Evolutionary conservation across 805 yeast genomes (phyloP), one percentile per base, ranked within the genome.

Genomic region (Ogataea sp.): DNA sequence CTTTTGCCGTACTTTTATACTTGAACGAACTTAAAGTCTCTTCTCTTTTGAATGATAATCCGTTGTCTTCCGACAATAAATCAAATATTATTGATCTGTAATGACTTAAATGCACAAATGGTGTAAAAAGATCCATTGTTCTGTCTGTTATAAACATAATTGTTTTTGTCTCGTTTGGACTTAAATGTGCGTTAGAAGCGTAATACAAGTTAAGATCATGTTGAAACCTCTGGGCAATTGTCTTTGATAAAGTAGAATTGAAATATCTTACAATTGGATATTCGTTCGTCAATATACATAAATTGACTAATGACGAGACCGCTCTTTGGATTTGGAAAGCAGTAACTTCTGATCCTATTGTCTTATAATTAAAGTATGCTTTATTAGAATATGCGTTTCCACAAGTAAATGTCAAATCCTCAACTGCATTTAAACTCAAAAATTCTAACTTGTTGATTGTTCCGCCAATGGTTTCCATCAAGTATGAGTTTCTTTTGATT

Each of bases 31-130:
- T 21, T 4, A 23, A n/a, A 16, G n/a, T 23, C n/a, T 36, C 20
- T 29, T 9, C 24, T 20, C 38, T 36, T 14, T 47, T 47, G 23
- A 67, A 65, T 24, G 62, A 64, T 2, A 71, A 70, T 14, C 36
- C 36, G 16, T 33, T 21, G 3, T 21, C 27, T 16, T 33, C 28
- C 4, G 20, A 28, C 5, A 33, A 20, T 21, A 82, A 61, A 58
- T 90, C 98, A 64, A 82, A 81, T 16, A 89, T 83, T 84, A 89
- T 80, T 4, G 97, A 89, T 61, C 90, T 95, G 59, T 89, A 93
- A 20, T 82, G 75, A 59, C 89, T 86, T 56, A 87, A 96, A 58
- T 93, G 97, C 39, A 89, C 61, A 35, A 93, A 56, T 0, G 97
- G 96, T 6, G 93, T 83, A 50, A 75, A 75, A 36, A 83, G 65